Conservation (phyloP, 768 basidiomycete genomes). For the Rhizopogon rudus region DNA sequence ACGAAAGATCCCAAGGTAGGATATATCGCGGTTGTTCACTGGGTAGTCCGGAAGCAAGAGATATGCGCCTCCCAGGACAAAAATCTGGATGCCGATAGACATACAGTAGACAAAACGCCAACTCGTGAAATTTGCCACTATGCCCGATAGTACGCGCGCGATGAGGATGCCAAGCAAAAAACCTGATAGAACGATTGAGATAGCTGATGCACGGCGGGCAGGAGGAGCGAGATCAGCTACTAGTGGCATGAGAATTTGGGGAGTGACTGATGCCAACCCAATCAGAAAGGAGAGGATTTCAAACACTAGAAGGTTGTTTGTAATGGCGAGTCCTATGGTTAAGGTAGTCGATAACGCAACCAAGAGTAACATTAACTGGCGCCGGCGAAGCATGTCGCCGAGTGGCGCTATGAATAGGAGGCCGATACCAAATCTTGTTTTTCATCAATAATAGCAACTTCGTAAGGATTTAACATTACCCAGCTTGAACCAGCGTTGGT, state of each 20-base stretch:
- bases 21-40: constrained; percentile 31
- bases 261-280: constrained; percentile 35
- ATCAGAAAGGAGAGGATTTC: constrained; percentile 31
- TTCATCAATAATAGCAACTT: not conserved
- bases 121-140: constrained; percentile 35
- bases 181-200: constrained; percentile 30
- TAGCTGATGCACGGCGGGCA: constrained; percentile 13
- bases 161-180: constrained; percentile 25
- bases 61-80: constrained; percentile 26
- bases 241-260: constrained; percentile 36
- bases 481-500: constrained; percentile 63
- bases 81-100: constrained; percentile 30
- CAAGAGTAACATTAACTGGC: constrained; percentile 34
- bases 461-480: constrained; percentile 33
- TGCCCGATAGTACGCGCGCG: constrained; percentile 29
- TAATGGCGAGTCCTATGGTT: constrained; percentile 35
- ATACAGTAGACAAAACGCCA: constrained; percentile 40
- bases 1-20: constrained; percentile 29
- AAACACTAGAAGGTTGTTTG: constrained; percentile 27
- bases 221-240: constrained; percentile 39
- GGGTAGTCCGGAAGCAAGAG: constrained; percentile 37
- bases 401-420: constrained; percentile 41
- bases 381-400: constrained; percentile 41
- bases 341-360: constrained; percentile 28
- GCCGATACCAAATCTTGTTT: constrained; percentile 18